These are phyloP conservation scores for Colletotrichum neosansevieriae DNA, from an alignment of 2,329 filamentous ascomycete genomes.

Conservation along the genomic window DNA sequence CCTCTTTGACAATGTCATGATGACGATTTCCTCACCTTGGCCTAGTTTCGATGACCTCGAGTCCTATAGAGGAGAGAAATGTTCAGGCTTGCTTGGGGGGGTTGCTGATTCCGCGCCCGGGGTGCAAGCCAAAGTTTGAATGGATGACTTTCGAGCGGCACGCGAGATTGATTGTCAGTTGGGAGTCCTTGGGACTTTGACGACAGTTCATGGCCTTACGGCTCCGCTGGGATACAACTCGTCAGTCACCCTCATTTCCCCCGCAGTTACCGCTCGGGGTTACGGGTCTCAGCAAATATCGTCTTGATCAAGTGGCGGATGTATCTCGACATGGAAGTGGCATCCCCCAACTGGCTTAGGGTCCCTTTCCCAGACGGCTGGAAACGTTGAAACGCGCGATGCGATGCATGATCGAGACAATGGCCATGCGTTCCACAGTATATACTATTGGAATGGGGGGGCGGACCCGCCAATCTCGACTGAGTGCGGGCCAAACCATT, in stretches of 20 bases:
- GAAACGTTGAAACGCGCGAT: constrained; percentile 24
- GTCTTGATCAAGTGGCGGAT: constrained; percentile 12
- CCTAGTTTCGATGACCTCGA: neutral
- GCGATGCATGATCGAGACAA: constrained; percentile 25
- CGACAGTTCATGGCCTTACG: neutral
- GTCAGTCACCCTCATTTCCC: constrained; percentile 14
- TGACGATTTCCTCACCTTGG: constrained; percentile 28
- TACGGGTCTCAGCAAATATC: neutral
- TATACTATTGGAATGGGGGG: neutral
- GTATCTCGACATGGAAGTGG: constrained; percentile 19
- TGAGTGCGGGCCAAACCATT: neutral
- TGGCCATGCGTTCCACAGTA: constrained; percentile 14
- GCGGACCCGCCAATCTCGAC: neutral
- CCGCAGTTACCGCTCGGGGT: constrained; percentile 10
- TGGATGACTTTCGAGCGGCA: too few relatives aligned
- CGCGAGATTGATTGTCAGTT: too few relatives aligned
- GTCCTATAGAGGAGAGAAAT: too few relatives aligned
- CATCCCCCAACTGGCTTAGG: neutral
- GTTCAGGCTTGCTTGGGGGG: too few relatives aligned
- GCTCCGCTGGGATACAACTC: neutral
- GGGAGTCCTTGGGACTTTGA: neutral
- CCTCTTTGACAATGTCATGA: constrained; percentile 29
- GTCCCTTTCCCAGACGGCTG: constrained; percentile 16
- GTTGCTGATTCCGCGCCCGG: too few relatives aligned
- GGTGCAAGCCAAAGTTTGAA: too few relatives aligned